Evolutionary conservation across 169 alveolate species (phyloP), one percentile per base, ranked within the genome.

Genomic region (Plasmodium falciparum): DNA sequence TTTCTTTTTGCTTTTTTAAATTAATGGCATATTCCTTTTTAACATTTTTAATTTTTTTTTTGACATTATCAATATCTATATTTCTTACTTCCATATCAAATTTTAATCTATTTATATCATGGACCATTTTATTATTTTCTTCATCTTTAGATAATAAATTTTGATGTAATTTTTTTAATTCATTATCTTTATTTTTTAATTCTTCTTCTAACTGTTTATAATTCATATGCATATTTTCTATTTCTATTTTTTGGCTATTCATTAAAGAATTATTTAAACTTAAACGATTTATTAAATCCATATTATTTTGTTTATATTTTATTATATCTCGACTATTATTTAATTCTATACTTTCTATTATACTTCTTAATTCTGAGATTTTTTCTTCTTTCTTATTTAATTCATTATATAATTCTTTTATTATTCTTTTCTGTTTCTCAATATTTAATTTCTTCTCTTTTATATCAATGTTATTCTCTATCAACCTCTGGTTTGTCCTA

Each of bases 151-250:
- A 49, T 66, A 80, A 72, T n/a, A 80, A 15, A 62, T 13, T 62
- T 39, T 69, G 24, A 26, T 80, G 90, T 12, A 80, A 71, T 71
- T 56, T 80, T 71, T 80, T 80, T 62, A 80, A 47, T 15, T 80
- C 90, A 43, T 80, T 80, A 33, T 80, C 90, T 69, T 80, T 80
- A 80, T 80, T 67, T 80, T 45, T 67, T 59, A 80, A 49, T 67
- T 80, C 90, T 59, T 80, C 90, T 58, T 80, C 90, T 61, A 80
- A 50, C 26, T 80, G 90, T 69, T 80, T 80, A 80, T 69, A 80
- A 66, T 80, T 80, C 73, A 80, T 80, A 56, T 80, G 90, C 90
- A 80, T 80, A 54, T 80, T 80, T 80, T 80, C 90, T 8, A 80
- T 80, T 80, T 80, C 90, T 0, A 80, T 80, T 80, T 66, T 80